Evolutionary conservation across 2,329 filamentous ascomycete species (phyloP), one percentile per base, ranked within the genome.

Genomic region (Bipolaris zeicola): DNA sequence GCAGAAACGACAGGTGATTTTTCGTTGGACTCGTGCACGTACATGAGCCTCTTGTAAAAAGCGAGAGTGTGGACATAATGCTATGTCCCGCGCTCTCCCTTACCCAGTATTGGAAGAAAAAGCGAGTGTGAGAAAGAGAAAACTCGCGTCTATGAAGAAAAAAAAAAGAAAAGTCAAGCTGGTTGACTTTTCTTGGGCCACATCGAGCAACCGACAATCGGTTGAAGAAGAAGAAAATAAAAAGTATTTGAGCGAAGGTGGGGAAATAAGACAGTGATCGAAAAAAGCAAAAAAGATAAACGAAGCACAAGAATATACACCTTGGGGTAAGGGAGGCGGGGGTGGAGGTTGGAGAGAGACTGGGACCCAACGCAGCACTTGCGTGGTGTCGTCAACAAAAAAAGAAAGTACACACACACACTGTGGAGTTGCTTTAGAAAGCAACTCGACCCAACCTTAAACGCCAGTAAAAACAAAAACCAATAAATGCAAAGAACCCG

Each of bases 281-380:
- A 36, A 36, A 14, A n/a, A 36, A 36, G 34, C 13, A 16, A n/a
- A 36, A 20, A 20, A 20, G 3, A 26, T 24, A 24, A 5, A 26
- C 24, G 24, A 28, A 10, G 26, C 26, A 28, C 26, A 7, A 28
- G 26, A 28, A 10, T 28, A 24, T n/a, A 7, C 8, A 14, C 20
- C 11, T 24, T 41, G 20, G 38, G 18, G 8, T 6, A 41, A 41
- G 13, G 18, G 14, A 6, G 38, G 18, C 11, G 20, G 38, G 11
- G 38, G 8, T 2, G 18, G 14, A 26, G 22, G 22, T 24, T 24
- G 22, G 24, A 26, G 18, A 20, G 20, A 26, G 5, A 13, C 8
- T 41, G 38, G 38, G 38, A 41, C 38, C 37, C 18, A 50, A 57
- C 55, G 55, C 55, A 57, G 55, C 55, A 54, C 55, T 57, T 57